A percentile compares a stretch with the other conserved stretches of the same genome.
phyloP scores from a whole-genome alignment of 352 stramenopile species.

The Phytophthora sansomeana region DNA sequence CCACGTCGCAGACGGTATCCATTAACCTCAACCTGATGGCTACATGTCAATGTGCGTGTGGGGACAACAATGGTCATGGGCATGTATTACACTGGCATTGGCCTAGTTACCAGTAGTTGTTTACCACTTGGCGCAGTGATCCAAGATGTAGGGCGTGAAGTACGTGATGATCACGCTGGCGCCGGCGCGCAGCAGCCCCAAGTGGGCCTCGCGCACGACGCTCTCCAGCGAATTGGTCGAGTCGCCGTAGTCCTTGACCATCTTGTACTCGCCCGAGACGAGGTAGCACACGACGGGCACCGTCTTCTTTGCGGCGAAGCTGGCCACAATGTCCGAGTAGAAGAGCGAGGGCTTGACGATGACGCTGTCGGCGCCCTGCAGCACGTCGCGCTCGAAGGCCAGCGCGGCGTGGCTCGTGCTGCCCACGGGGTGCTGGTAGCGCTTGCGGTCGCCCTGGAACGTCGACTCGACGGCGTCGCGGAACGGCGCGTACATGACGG shows the following conservation, averaged over 20 bases:
- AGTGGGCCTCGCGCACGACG: constrained; percentile 86
- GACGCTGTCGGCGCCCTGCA: constrained; percentile 97
- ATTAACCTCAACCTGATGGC: not conserved
- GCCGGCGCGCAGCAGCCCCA: constrained; percentile 91
- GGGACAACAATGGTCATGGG: not conserved
- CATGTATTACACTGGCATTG: constrained; percentile 4
- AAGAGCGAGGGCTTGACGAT: constrained; percentile 99
- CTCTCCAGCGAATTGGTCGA: constrained; percentile 83
- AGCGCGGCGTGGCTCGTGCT: constrained; percentile 84
- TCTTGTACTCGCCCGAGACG: constrained; percentile 99
- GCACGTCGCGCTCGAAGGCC: constrained; percentile 81
- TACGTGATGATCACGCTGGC: constrained; percentile 99
- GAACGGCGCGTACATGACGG: constrained; percentile 96
- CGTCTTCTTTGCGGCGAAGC: constrained; percentile 92
- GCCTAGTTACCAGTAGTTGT: not conserved
- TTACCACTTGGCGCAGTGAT: constrained; percentile 85
- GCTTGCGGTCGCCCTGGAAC: constrained; percentile 95
- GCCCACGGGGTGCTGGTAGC: constrained; percentile 96
- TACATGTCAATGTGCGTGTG: not conserved
- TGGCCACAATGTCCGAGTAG: constrained; percentile 98
- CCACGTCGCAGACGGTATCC: constrained; percentile 24
- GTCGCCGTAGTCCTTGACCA: constrained; percentile 96
- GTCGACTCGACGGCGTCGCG: constrained; percentile 97
- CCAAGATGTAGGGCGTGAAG: constrained; percentile 93
- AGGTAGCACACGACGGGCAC: constrained; percentile 98